Percentiles rank a stretch among this genome's conserved stretches.
Evolutionary conservation across 2,329 filamentous ascomycete genomes (phyloP).

Genomic region (Paraconiothyrium sp.): DNA sequence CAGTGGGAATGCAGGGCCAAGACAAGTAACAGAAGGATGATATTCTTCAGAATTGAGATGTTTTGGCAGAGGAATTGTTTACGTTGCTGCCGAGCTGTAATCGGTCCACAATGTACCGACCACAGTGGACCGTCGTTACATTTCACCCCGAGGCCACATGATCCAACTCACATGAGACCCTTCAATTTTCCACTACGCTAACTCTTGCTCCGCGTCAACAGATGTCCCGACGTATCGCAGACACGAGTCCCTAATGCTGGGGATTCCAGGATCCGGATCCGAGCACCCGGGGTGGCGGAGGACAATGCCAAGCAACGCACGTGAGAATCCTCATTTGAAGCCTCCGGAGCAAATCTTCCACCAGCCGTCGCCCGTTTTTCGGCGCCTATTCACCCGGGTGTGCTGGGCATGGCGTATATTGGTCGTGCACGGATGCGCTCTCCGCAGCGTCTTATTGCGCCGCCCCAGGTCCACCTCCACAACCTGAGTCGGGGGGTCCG

Average conservation of each 20-base stretch:
- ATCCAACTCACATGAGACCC: not conserved
- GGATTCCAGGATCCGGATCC: not conserved
- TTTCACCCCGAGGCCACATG: not conserved
- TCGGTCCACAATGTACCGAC: slow-evolving; percentile 7
- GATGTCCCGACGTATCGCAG: not conserved
- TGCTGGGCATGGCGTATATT: not conserved
- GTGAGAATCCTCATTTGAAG: slow-evolving; percentile 8
- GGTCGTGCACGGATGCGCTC: slow-evolving; percentile 4
- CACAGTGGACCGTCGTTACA: not conserved
- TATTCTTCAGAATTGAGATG: not conserved
- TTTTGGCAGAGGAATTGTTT: not conserved
- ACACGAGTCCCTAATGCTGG: not conserved
- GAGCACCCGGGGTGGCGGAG: not conserved
- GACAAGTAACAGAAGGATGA: not conserved
- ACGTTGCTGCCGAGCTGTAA: not conserved
- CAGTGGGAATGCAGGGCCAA: not conserved
- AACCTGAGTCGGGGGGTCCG: not conserved
- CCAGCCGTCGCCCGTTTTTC: slow-evolving; percentile 14
- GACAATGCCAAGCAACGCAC: not conserved
- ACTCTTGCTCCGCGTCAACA: not conserved
- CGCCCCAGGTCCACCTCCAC: slow-evolving; percentile 13
- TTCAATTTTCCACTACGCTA: not conserved
- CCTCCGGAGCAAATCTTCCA: slow-evolving; percentile 21
- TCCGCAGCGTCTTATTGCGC: slow-evolving; percentile 4
- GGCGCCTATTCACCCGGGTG: slow-evolving; percentile 25